These are phyloP conservation scores for Phytopythium helicoides DNA, from an alignment of 352 stramenopile species.

Conservation along the genomic window DNA sequence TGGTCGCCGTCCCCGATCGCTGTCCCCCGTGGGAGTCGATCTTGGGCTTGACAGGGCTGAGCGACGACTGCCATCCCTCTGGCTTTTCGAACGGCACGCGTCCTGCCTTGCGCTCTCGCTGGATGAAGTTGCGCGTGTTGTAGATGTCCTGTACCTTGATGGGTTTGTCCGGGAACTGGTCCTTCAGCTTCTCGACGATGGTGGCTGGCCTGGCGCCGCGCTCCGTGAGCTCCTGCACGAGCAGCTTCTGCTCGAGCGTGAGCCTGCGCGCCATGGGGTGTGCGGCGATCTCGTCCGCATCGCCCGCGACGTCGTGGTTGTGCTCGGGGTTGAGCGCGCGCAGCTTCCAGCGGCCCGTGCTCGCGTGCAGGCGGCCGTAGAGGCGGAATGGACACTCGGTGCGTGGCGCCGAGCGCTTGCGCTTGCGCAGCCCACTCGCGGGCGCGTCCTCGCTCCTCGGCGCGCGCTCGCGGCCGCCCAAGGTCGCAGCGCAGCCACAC, in stretches of 20 bases:
- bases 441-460: background rate
- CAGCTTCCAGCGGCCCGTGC: conserved; percentile 27
- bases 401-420: conserved; percentile 24
- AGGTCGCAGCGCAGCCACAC: conserved; percentile 49
- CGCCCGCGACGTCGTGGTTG: conserved; percentile 25
- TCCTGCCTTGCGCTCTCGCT: conserved; percentile 28
- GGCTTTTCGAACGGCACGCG: conserved; percentile 22
- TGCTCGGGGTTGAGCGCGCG: conserved; percentile 30
- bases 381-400: conserved; percentile 44
- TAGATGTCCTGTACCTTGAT: conserved; percentile 55
- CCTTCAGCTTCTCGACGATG: conserved; percentile 38
- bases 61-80: no score
- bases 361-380: conserved; percentile 28
- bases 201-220: conserved; percentile 20
- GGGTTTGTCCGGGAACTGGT: conserved; percentile 35
- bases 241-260: conserved; percentile 33
- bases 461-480: conserved; percentile 19
- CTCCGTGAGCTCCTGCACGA: conserved; percentile 35
- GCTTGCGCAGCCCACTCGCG: conserved; percentile 14
- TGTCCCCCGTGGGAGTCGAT: no score
- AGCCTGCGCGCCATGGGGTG: conserved; percentile 33
- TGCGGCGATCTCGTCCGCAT: conserved; percentile 18
- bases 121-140: conserved; percentile 48
- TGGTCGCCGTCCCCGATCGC: no score
- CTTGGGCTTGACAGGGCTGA: no score